These are phyloP conservation scores for Erodium moschatum DNA, from an alignment of 441 rosid species.

Conservation along the genomic window DNA sequence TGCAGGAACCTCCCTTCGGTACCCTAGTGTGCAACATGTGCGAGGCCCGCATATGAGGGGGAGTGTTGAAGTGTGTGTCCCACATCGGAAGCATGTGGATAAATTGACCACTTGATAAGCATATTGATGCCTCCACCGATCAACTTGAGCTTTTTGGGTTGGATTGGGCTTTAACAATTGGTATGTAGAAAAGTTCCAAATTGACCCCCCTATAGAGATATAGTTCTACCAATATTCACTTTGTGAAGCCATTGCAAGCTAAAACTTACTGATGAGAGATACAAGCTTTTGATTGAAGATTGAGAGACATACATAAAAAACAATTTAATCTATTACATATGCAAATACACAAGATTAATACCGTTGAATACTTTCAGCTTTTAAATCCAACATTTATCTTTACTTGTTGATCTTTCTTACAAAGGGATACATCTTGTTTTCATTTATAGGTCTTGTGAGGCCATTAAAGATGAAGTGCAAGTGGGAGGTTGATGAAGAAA, in stretches of 20 bases:
- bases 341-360: neutral
- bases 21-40: too few species aligned
- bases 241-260: neutral
- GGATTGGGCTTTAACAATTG: too few species aligned
- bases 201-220: neutral
- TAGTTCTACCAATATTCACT: neutral
- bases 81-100: too few species aligned
- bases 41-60: too few species aligned
- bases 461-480: constrained; percentile 5
- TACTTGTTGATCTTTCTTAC: neutral
- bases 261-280: constrained; percentile 1
- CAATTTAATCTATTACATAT: neutral
- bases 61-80: too few species aligned
- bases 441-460: constrained; percentile 2
- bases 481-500: neutral
- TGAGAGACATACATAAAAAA: neutral
- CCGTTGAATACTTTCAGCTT: neutral
- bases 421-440: constrained; percentile 4
- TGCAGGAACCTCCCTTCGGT: too few species aligned
- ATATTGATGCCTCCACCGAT: too few species aligned
- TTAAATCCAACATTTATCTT: neutral
- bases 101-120: too few species aligned
- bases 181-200: neutral
- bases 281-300: neutral
- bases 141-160: too few species aligned